Evolutionary conservation across 495 filamentous ascomycete species (phyloP).

Genomic region (Beverwykella pulmonaria): DNA sequence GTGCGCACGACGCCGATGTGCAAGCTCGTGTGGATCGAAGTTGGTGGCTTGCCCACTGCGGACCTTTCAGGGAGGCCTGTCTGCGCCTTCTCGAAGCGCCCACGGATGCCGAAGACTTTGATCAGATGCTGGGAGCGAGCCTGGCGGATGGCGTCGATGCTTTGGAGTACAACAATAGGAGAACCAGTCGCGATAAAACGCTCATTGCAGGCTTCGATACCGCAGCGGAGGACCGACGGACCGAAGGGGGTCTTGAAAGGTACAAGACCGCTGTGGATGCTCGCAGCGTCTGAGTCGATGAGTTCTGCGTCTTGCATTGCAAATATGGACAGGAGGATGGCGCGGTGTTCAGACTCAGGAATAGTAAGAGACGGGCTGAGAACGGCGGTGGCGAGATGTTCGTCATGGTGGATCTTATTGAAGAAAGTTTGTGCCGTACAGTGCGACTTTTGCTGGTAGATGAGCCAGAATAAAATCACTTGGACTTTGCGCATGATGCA

Average conservation of each 20-base stretch:
- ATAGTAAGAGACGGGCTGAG: slow-evolving; percentile 24
- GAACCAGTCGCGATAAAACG: slow-evolving; percentile 11
- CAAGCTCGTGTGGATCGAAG: slow-evolving; percentile 29
- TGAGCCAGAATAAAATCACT: slow-evolving; percentile 39
- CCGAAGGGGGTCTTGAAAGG: slow-evolving; percentile 41
- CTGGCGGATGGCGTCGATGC: slow-evolving; percentile 21
- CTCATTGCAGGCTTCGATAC: slow-evolving; percentile 22
- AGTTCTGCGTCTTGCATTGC: not conserved
- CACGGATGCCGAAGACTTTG: slow-evolving; percentile 28
- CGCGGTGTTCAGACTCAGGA: slow-evolving; percentile 16
- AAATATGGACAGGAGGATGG: slow-evolving; percentile 23
- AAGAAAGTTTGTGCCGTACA: slow-evolving; percentile 41
- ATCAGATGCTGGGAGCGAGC: slow-evolving; percentile 35
- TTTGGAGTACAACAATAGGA: not conserved
- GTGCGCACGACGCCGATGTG: slow-evolving; percentile 35
- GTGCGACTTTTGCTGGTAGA: slow-evolving; percentile 38
- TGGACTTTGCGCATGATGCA: slow-evolving; percentile 29
- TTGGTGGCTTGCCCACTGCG: slow-evolving; percentile 22
- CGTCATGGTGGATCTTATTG: slow-evolving; percentile 17
- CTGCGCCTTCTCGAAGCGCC: slow-evolving; percentile 14
- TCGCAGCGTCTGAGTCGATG: slow-evolving; percentile 10
- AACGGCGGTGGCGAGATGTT: slow-evolving; percentile 34
- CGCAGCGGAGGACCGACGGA: slow-evolving; percentile 39
- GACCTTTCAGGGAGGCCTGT: slow-evolving; percentile 39
- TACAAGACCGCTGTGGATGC: not conserved